Conservation (phyloP, 116 monocot species). For the Thalassia testudinum region DNA sequence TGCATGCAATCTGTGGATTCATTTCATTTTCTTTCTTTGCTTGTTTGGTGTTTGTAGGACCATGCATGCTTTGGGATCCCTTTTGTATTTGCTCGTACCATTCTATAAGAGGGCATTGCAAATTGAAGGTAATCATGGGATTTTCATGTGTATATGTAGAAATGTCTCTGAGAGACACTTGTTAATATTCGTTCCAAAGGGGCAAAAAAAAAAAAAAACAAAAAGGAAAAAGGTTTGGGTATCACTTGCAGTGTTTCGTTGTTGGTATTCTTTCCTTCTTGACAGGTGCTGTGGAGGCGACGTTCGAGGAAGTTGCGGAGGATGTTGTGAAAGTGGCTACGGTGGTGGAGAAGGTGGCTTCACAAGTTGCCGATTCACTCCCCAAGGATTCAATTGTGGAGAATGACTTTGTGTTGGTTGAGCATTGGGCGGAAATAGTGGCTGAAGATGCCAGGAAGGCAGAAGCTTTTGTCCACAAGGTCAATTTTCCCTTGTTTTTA, state of each 20-base stretch:
- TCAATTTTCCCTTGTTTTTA: not conserved
- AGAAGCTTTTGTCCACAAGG: slow-evolving; percentile 10
- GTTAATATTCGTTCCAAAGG: too few species aligned
- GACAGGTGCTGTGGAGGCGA: slow-evolving; percentile 1
- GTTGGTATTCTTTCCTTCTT: too few species aligned
- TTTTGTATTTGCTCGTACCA: slow-evolving; percentile 6
- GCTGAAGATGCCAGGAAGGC: slow-evolving; percentile 6
- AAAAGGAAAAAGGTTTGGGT: not conserved
- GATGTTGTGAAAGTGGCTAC: slow-evolving; percentile 8
- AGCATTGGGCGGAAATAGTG: slow-evolving; percentile 2
- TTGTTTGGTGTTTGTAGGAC: slow-evolving; percentile 3
- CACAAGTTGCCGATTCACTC: slow-evolving; percentile 5
- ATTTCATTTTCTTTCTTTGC: too few species aligned
- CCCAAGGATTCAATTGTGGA: slow-evolving; percentile 11
- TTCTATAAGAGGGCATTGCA: slow-evolving; percentile 2
- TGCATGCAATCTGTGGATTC: too few species aligned
- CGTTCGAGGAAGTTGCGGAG: not conserved
- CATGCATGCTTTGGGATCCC: slow-evolving; percentile 7
- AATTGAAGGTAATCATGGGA: slow-evolving; percentile 11
- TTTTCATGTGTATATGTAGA: too few species aligned
- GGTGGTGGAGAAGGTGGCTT: slow-evolving; percentile 10
- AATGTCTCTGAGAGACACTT: too few species aligned
- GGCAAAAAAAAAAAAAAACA: too few species aligned
- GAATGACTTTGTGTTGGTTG: slow-evolving; percentile 12
- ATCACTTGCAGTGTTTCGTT: not conserved